A percentile compares a stretch with the other conserved stretches of the same genome.
Evolutionary conservation across 768 basidiomycete species (phyloP).

Genomic region (Panaeolus cyanescens): DNA sequence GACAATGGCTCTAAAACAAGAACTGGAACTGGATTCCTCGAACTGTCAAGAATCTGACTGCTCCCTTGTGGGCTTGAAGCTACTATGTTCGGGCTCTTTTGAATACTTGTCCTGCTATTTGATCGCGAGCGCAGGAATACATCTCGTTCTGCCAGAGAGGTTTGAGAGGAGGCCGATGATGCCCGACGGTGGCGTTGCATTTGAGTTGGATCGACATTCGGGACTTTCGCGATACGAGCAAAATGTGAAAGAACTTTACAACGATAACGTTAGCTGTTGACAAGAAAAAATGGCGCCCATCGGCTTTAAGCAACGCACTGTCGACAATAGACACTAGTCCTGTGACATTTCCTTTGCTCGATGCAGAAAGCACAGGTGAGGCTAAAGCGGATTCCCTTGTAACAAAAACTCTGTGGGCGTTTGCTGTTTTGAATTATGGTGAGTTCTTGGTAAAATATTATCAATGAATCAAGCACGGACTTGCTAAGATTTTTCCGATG

Average conservation of each 20-base stretch:
- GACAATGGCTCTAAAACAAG: constrained; percentile 17
- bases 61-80: constrained; percentile 31
- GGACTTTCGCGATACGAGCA: constrained; percentile 71
- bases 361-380: constrained; percentile 48
- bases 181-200: constrained; percentile 82
- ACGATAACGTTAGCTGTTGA: neutral
- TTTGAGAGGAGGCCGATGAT: constrained; percentile 68
- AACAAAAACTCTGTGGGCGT: constrained; percentile 79
- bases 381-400: constrained; percentile 60
- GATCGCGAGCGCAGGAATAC: constrained; percentile 40
- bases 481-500: constrained; percentile 81
- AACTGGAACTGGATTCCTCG: constrained; percentile 17
- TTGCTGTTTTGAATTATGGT: constrained; percentile 46
- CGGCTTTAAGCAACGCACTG: constrained; percentile 45
- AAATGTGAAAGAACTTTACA: constrained; percentile 73
- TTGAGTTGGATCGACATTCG: constrained; percentile 73
- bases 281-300: neutral
- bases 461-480: constrained; percentile 42
- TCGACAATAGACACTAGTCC: constrained; percentile 86
- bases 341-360: constrained; percentile 50
- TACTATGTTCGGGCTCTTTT: constrained; percentile 34
- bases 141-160: constrained; percentile 46
- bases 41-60: constrained; percentile 27
- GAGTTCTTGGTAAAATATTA: neutral
- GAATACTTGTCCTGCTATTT: constrained; percentile 38